Evolutionary conservation across 441 rosid genomes (phyloP), one percentile per base, ranked within the genome.

Genomic region (Jatropha podagrica): DNA sequence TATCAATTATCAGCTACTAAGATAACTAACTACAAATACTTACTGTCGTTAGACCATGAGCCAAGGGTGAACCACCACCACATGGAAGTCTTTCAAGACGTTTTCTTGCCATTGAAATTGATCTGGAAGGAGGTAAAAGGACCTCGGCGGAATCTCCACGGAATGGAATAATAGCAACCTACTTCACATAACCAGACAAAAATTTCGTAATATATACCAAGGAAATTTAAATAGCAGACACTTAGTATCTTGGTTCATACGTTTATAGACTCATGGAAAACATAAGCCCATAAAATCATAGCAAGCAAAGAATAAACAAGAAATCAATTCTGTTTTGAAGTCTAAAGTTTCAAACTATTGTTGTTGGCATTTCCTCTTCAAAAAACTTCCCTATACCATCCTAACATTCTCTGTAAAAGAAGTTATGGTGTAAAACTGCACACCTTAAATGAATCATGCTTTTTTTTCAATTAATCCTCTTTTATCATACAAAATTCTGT

Each of bases 81-180:
- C 99, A 96, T 63, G 98, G 99, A 84, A 94, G 99, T 81, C 97
- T 89, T 88, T 96, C 97, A 5, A 94, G 97, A 81, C 99, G 97
- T 71, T 88, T 96, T 81, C 97, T 90, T 82, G 99, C 99, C 99
- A 96, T 96, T 68, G 97, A 84, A 70, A 96, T 96, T 75, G 99
- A 94, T 87, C 98, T 89, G 42, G 99, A 96, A 79, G 98, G 97
- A 65, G 97, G 99, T 65, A 96, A 82, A 46, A 96, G 95, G 73
- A 96, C 98, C 88, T 96, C 97, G 0, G 97, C 98, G 74, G 96
- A 80, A 80, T 96, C 97, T 79, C 99, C 99, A 55, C 98, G 90
- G 88, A 96, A 96, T 76, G 99, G 98, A 80, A 96, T 92, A 58
- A 94, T 96, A n/a, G 99, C 80, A 68, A 96, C 99, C 99, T 93